Conservation (phyloP, 495 filamentous ascomycete genomes). For the Aspergillus funiculosus region DNA sequence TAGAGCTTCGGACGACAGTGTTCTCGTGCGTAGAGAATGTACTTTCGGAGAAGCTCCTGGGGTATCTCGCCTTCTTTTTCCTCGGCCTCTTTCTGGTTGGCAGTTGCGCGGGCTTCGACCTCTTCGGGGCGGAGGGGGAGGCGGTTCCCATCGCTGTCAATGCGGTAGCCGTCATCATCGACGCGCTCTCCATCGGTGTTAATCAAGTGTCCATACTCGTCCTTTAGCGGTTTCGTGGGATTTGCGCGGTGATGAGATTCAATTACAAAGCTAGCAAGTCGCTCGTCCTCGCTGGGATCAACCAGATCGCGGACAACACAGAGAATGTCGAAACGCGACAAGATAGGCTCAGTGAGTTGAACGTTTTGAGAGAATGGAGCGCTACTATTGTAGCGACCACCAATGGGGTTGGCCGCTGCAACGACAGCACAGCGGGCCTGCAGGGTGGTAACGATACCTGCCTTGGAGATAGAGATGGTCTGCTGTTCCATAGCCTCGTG, state of each 20-base stretch:
- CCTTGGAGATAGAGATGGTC: conserved; percentile 99
- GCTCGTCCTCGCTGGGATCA: conserved; percentile 93
- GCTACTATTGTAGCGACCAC: conserved; percentile 93
- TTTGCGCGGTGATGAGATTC: conserved; percentile 87
- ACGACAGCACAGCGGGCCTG: conserved; percentile 98
- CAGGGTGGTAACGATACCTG: conserved; percentile 95
- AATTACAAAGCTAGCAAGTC: conserved; percentile 91
- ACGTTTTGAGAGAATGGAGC: conserved; percentile 95
- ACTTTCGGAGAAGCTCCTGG: conserved; percentile 90
- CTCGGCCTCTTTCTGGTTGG: conserved; percentile 44
- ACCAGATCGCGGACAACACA: conserved; percentile 96
- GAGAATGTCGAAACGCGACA: conserved; percentile 98
- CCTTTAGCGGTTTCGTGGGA: conserved; percentile 53
- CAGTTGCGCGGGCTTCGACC: conserved; percentile 29
- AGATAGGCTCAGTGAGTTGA: conserved; percentile 92
- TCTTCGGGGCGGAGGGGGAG: conserved; percentile 36
- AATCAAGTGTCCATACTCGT: conserved; percentile 54
- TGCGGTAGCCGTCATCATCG: conserved; percentile 42
- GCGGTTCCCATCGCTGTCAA: conserved; percentile 31
- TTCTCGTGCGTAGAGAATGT: conserved; percentile 93
- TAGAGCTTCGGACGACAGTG: conserved; percentile 87
- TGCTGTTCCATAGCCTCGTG: conserved; percentile 99
- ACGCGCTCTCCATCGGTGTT: conserved; percentile 53
- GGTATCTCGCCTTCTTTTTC: conserved; percentile 75
- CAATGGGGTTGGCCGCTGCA: conserved; percentile 93